Evolutionary conservation across 177 flowering plant species (phyloP), one percentile per base, ranked within the genome.

Genomic region (Telopea speciosissima): DNA sequence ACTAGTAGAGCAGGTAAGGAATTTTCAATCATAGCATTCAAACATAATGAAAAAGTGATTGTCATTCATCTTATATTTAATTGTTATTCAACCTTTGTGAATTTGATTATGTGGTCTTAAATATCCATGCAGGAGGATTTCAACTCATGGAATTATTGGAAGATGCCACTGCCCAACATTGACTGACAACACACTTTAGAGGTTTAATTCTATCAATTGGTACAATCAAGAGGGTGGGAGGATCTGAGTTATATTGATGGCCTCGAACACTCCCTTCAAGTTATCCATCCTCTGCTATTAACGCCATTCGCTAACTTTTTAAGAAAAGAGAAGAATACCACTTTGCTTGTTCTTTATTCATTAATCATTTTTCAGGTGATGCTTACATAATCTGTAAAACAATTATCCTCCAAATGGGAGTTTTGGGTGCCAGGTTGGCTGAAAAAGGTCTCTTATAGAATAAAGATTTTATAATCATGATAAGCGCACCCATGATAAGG

Each of bases 131-230:
- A 92, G 96, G 98, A 92, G 78, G 98, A 93, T 78, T 93, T 65
- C 69, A 93, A 93, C 81, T 69, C 87, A 0, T 93, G 98, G 98
- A 93, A 93, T 74, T 93, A 70, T 68, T 93, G 98, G 98, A 93
- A 72, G 79, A 17, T 87, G 81, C 96, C 98, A 33, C 62, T 93
- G 78, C 86, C 84, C 17, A 87, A 84, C 8, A 40, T 90, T 58
- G 88, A 86, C 63, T 74, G 62, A 68, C 73, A 59, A 69, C 33
- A 8, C 17, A 25, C 11, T 44, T 12, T 36, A 36, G 28, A 66
- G 36, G n/a, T n/a, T 42, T 49, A 28, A n/a, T 59, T 64, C 65
- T 64, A 70, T 49, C 5, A 12, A 49, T 8, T 24, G 24, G 31
- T 14, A 21, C 14, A n/a, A 33, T 65, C 10, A 13, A 23, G 24